Evolutionary conservation across 2,329 filamentous ascomycete genomes (phyloP), one percentile per base, ranked within the genome.

Genomic region (Ascomycota sp.): DNA sequence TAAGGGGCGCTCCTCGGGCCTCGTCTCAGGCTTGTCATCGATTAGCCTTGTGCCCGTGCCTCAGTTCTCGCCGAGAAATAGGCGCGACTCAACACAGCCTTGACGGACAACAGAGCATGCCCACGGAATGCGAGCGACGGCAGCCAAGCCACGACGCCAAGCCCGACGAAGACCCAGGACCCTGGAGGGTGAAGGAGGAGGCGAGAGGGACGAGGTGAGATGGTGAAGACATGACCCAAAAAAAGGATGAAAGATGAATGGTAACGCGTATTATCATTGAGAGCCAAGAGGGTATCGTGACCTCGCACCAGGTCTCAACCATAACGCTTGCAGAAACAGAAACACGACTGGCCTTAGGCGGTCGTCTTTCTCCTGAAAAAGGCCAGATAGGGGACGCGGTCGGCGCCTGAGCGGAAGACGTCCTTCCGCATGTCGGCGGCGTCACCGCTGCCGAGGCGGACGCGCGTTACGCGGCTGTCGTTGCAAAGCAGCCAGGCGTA

Each of bases 401-500:
- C 47, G 15, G 42, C 36, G 7, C 46, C 46, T 8, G 44, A 43
- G 37, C 53, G 48, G 35, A 59, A 59, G 8, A 61, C 47, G 4
- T 48, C 40, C 24, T 52, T 44, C 27, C 51, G 48, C 11, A 48
- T 33, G 32, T 59, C 55, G 20, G 46, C 40, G 4, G 37, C 38
- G 17, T 41, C 44, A 4, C 46, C 46, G 11, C 47, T 47, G 12
- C 53, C 56, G 29, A 62, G 54, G 29, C 52, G 52, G n/a, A 61
- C 49, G 30, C 48, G 48, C 8, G 42, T 49, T 5, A 63, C 52
- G 2, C 34, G 33, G 11, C 42, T 40, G 37, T 71, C 66, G 35
- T 67, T 58, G 40, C 59, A 64, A 34, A 49, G 42, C 35, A 56
- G 53, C 66, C 66, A 70, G 15, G 47, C 50, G 22, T 50, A 51